Evolutionary conservation across 2,329 filamentous ascomycete genomes (phyloP), one percentile per base, ranked within the genome.

Genomic region (Trichoderma sp.): DNA sequence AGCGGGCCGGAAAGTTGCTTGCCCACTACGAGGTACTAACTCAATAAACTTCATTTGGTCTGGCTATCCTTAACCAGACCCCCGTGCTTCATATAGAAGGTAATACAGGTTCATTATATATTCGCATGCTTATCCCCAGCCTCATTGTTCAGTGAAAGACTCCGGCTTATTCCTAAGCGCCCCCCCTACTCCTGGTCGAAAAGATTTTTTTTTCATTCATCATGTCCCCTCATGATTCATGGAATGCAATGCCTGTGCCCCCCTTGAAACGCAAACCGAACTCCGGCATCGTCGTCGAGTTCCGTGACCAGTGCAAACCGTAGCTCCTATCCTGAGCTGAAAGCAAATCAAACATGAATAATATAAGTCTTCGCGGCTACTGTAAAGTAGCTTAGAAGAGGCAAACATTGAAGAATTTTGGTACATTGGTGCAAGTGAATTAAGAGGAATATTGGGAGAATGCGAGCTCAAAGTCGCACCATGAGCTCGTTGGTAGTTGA

Each of bases 361-460:
- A 30, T 64, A 58, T 58, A 67, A 32, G 14, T 36, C 15, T 36
- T 58, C 36, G 28, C 39, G 7, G 34, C 57, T 68, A 34, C 62
- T n/a, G 36, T 43, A 32, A 26, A 62, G 58, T 69, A 69, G 65
- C 7, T 51, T 15, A 9, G 36, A 70, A 69, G 32, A 63, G 39
- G 28, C 63, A 65, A 47, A 72, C 75, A 70, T 74, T 68, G 65
- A 71, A 77, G 73, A 72, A 68, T 76, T 75, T 75, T 80, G 76
- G 76, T 80, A 80, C 78, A 80, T 77, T 66, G 60, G 53, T 69
- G 36, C 21, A 60, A 65, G 53, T 60, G 32, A 60, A 72, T 72
- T 39, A 60, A 57, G 32, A 57, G 53, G 32, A n/a, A 61, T 53
- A 39, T 43, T 47, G 58, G 28, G 43, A 28, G 34, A 24, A 15